Percentiles rank a stretch among this genome's conserved stretches.
These are phyloP conservation scores for Aegilops tauschii DNA, from an alignment of 176 grass and related monocot species.

Conservation along the genomic window DNA sequence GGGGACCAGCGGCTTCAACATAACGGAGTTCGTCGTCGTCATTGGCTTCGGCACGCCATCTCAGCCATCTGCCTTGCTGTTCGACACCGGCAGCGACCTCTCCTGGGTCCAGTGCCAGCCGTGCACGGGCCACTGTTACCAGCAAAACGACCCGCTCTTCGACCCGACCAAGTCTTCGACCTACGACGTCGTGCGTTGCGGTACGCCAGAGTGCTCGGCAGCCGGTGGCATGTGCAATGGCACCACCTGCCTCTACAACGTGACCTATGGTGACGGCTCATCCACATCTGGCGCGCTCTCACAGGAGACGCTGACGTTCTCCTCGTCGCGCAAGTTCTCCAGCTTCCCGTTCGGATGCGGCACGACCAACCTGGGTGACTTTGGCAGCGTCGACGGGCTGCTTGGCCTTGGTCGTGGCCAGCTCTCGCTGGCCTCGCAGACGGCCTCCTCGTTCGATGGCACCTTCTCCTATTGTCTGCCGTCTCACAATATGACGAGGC, in stretches of 20 bases:
- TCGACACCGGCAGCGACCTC: slow-evolving; percentile 82
- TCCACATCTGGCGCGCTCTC: slow-evolving; percentile 43
- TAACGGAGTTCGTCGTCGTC: slow-evolving; percentile 52
- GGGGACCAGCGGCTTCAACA: slow-evolving; percentile 23
- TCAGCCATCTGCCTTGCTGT: background rate
- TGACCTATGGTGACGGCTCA: slow-evolving; percentile 50
- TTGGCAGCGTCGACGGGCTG: slow-evolving; percentile 49
- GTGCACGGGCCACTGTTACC: slow-evolving; percentile 55
- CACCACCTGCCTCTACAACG: slow-evolving; percentile 38
- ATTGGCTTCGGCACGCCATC: slow-evolving; percentile 63
- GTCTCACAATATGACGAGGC: slow-evolving; percentile 15
- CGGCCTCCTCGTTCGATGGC: slow-evolving; percentile 25
- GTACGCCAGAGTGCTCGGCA: slow-evolving; percentile 21
- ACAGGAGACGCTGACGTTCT: slow-evolving; percentile 45
- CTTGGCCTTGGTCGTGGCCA: slow-evolving; percentile 54
- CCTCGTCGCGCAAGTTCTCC: background rate
- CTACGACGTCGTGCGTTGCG: slow-evolving; percentile 44
- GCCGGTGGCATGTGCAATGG: slow-evolving; percentile 2
- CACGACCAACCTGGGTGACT: slow-evolving; percentile 16
- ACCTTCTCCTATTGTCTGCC: slow-evolving; percentile 81
- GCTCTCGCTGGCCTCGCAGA: slow-evolving; percentile 55
- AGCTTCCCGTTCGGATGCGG: slow-evolving; percentile 73
- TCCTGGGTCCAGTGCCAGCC: slow-evolving; percentile 80
- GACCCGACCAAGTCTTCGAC: slow-evolving; percentile 58
- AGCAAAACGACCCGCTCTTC: slow-evolving; percentile 59